Conservation (phyloP, 768 basidiomycete genomes). For the Fomitopsis pulvina region DNA sequence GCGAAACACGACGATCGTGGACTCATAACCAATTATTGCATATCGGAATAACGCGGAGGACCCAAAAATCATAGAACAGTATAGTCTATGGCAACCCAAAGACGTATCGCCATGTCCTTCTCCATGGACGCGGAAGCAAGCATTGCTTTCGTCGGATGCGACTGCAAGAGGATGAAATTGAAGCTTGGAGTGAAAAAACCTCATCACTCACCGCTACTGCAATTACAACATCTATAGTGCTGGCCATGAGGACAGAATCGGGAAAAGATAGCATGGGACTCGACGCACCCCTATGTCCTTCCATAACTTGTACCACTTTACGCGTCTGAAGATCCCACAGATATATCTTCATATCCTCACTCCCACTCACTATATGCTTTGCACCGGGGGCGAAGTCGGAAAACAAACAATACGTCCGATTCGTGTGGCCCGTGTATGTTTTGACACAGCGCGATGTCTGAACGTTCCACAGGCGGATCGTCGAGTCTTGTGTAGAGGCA, state of each 20-base stretch:
- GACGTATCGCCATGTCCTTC: slow-evolving; percentile 75
- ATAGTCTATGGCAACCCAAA: slow-evolving; percentile 60
- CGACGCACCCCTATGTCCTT: slow-evolving; percentile 71
- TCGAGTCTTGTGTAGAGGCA: slow-evolving; percentile 90
- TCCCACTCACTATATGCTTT: slow-evolving; percentile 79
- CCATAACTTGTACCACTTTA: slow-evolving; percentile 64
- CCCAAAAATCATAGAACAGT: no score
- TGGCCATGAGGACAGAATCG: slow-evolving; percentile 1
- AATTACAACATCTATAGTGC: slow-evolving; percentile 51
- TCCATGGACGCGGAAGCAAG: slow-evolving; percentile 91
- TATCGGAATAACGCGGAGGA: no score
- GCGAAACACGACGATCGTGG: no score
- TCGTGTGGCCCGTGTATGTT: slow-evolving; percentile 83
- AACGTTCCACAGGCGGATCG: slow-evolving; percentile 91
- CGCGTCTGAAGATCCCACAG: slow-evolving; percentile 88
- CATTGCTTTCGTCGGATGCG: slow-evolving; percentile 65
- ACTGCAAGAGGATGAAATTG: slow-evolving; percentile 34
- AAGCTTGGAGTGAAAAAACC: neutral
- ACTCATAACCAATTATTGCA: no score
- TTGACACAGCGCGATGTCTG: slow-evolving; percentile 88
- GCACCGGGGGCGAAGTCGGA: slow-evolving; percentile 58
- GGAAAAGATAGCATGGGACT: slow-evolving; percentile 10
- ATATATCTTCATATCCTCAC: slow-evolving; percentile 84
- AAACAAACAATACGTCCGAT: slow-evolving; percentile 78
- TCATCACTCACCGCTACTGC: slow-evolving; percentile 56